These are phyloP conservation scores for Citrullus colocynthis DNA, from an alignment of 306 rosid species.

Conservation along the genomic window DNA sequence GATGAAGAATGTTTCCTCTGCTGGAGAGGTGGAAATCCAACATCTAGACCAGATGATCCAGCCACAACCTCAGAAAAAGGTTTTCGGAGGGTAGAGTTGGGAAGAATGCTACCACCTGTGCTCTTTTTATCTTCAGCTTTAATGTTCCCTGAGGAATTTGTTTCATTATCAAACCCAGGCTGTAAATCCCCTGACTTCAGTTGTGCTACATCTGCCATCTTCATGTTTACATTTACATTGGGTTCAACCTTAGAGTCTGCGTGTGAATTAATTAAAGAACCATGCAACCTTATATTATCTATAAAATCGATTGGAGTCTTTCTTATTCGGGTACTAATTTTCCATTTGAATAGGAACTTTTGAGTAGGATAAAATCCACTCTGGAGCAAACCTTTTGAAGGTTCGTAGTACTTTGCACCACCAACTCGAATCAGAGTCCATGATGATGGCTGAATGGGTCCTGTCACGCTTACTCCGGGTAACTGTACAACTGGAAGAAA, in stretches of 20 bases:
- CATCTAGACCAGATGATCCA: slow-evolving; percentile 52
- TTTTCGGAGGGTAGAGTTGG: slow-evolving; percentile 62
- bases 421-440: slow-evolving; percentile 88
- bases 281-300: slow-evolving; percentile 25
- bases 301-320: slow-evolving; percentile 22
- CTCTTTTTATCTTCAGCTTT: slow-evolving; percentile 40
- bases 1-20: slow-evolving; percentile 39
- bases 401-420: slow-evolving; percentile 74
- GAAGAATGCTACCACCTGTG: slow-evolving; percentile 58
- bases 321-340: slow-evolving; percentile 37
- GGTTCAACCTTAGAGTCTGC: slow-evolving; percentile 25
- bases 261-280: slow-evolving; percentile 18
- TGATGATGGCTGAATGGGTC: slow-evolving; percentile 46
- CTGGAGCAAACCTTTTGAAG: slow-evolving; percentile 77
- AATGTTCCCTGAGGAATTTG: slow-evolving; percentile 26
- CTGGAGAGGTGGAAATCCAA: slow-evolving; percentile 81
- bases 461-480: slow-evolving; percentile 36
- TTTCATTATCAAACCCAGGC: slow-evolving; percentile 31
- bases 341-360: slow-evolving; percentile 66
- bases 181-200: slow-evolving; percentile 25
- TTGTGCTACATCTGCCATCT: slow-evolving; percentile 21
- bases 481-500: slow-evolving; percentile 63
- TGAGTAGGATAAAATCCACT: slow-evolving; percentile 68
- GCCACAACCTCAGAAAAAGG: slow-evolving; percentile 97
- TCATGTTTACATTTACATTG: slow-evolving; percentile 21